phyloP scores from a whole-genome alignment of 2,329 filamentous ascomycete species.

The Pseudocercospora fijiensis region DNA sequence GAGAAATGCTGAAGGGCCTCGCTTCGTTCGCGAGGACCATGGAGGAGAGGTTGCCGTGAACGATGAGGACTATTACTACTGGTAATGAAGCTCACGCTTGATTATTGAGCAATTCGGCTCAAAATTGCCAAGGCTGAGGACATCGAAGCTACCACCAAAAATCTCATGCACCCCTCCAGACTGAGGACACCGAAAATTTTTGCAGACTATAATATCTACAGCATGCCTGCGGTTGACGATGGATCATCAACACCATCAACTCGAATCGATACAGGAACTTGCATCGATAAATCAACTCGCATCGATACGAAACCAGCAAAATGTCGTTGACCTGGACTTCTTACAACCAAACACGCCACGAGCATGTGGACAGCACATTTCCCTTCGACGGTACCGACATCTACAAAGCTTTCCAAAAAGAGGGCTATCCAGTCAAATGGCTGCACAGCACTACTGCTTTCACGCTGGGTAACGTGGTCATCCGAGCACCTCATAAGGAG shows the following conservation, averaged over 20 bases:
- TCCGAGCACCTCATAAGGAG: not conserved
- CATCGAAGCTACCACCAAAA: not conserved
- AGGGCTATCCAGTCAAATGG: not conserved
- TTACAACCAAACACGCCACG: not conserved
- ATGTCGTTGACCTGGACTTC: not conserved
- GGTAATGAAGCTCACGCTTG: not conserved
- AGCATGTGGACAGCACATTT: not conserved
- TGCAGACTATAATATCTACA: not conserved
- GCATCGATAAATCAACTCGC: too few relatives aligned
- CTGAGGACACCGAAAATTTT: not conserved
- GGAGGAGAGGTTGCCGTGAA: constrained; percentile 12
- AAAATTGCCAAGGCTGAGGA: not conserved
- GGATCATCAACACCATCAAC: not conserved
- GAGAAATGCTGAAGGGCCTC: constrained; percentile 56
- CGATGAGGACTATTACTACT: not conserved
- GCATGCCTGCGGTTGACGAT: not conserved
- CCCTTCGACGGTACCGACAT: not conserved
- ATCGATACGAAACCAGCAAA: not conserved
- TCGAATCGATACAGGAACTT: not conserved
- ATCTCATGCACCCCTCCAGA: not conserved
- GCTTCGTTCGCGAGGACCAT: constrained; percentile 38
- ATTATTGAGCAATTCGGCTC: not conserved
- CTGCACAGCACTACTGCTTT: not conserved
- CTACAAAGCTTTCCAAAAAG: not conserved
- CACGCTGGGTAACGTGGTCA: not conserved